phyloP scores from a whole-genome alignment of 345 rosid species.

The Populus pruinosa region DNA sequence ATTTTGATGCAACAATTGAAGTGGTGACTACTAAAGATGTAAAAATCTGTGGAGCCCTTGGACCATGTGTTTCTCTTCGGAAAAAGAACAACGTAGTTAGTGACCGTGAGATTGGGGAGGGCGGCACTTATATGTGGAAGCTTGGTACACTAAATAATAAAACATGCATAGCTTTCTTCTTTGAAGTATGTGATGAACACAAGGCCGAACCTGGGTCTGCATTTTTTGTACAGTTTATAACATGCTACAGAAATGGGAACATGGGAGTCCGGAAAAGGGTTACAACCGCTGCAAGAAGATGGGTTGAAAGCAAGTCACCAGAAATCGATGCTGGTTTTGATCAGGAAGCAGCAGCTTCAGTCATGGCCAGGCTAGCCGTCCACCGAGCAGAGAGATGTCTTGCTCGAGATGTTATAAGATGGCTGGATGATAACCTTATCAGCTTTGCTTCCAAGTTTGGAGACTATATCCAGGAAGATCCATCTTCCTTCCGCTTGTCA shows the following conservation, averaged over 20 bases:
- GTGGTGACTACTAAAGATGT: slow-evolving; percentile 80
- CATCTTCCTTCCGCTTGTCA: slow-evolving; percentile 84
- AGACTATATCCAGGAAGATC: slow-evolving; percentile 83
- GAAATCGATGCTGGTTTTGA: slow-evolving; percentile 82
- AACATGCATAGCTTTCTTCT: slow-evolving; percentile 86
- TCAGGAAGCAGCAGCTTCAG: slow-evolving; percentile 95
- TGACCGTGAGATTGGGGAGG: slow-evolving; percentile 66
- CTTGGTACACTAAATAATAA: slow-evolving; percentile 62
- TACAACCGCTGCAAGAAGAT: slow-evolving; percentile 91
- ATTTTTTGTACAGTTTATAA: slow-evolving; percentile 80
- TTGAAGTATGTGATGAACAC: slow-evolving; percentile 59
- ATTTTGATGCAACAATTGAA: slow-evolving; percentile 82
- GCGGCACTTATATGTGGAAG: slow-evolving; percentile 83
- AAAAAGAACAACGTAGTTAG: slow-evolving; percentile 68
- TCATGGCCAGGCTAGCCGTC: slow-evolving; percentile 91
- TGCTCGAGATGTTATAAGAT: slow-evolving; percentile 80
- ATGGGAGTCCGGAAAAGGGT: slow-evolving; percentile 68
- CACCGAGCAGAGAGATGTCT: slow-evolving; percentile 62
- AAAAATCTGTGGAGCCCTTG: slow-evolving; percentile 80
- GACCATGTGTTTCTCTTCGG: slow-evolving; percentile 80
- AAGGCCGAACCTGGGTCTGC: slow-evolving; percentile 80
- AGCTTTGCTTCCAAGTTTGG: slow-evolving; percentile 78
- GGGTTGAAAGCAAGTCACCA: slow-evolving; percentile 72
- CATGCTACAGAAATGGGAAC: slow-evolving; percentile 69
- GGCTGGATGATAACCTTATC: slow-evolving; percentile 85